phyloP scores from a whole-genome alignment of 1,284 basidiomycete species.

The Ganoderma meredithae region DNA sequence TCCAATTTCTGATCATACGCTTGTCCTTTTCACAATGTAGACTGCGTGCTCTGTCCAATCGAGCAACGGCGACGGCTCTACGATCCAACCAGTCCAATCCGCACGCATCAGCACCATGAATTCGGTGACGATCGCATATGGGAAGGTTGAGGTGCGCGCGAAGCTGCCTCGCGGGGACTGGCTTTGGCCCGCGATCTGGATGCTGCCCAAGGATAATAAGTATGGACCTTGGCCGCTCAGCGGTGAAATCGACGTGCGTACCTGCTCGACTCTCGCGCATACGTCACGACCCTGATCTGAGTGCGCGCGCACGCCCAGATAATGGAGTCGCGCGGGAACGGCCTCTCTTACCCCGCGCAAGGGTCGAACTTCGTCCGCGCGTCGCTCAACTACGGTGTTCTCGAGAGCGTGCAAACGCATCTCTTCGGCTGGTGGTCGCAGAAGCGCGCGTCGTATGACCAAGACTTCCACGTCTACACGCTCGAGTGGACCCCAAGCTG shows the following conservation, averaged over 20 bases:
- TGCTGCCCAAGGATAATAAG: slow-evolving; percentile 73
- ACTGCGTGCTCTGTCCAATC: slow-evolving; percentile 53
- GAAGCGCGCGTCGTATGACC: slow-evolving; percentile 67
- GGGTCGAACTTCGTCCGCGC: slow-evolving; percentile 78
- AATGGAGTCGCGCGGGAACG: slow-evolving; percentile 76
- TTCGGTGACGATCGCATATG: slow-evolving; percentile 68
- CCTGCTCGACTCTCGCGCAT: neutral
- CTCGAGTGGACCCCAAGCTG: slow-evolving; percentile 83
- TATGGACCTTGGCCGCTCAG: slow-evolving; percentile 82
- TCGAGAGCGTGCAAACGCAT: slow-evolving; percentile 57
- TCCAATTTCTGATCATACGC: neutral
- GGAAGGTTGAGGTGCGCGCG: slow-evolving; percentile 73
- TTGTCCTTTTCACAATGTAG: slow-evolving; percentile 12
- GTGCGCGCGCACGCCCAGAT: slow-evolving; percentile 55
- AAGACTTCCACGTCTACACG: slow-evolving; percentile 76
- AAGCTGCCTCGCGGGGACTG: slow-evolving; percentile 59
- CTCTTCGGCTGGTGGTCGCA: slow-evolving; percentile 77
- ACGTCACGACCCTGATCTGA: slow-evolving; percentile 1
- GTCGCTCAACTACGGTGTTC: slow-evolving; percentile 81
- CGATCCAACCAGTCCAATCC: slow-evolving; percentile 81
- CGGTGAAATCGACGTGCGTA: slow-evolving; percentile 74
- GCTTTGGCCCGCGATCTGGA: slow-evolving; percentile 89
- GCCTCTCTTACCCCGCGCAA: slow-evolving; percentile 65
- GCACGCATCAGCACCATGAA: slow-evolving; percentile 76
- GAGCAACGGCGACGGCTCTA: slow-evolving; percentile 45